phyloP scores from a whole-genome alignment of 2,329 filamentous ascomycete species.

The Calonectria montana region DNA sequence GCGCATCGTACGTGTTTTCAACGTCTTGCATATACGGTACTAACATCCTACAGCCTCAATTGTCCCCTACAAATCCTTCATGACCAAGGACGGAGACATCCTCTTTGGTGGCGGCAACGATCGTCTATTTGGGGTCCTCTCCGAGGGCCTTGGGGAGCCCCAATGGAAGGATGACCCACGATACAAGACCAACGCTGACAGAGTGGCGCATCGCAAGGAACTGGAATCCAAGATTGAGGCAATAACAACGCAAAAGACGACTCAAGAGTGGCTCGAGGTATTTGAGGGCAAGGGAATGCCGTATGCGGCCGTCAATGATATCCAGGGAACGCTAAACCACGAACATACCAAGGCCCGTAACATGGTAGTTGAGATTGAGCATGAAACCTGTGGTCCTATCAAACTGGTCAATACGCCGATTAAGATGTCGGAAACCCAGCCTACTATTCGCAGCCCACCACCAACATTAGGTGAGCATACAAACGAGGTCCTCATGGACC shows the following conservation, averaged over 20 bases:
- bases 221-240: slow-evolving; percentile 84
- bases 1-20: slow-evolving; percentile 77
- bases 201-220: slow-evolving; percentile 77
- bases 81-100: slow-evolving; percentile 77
- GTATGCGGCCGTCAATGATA: slow-evolving; percentile 92
- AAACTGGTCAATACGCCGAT: slow-evolving; percentile 94
- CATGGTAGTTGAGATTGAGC: slow-evolving; percentile 92
- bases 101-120: slow-evolving; percentile 81
- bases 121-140: slow-evolving; percentile 73
- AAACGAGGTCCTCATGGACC: slow-evolving; percentile 74
- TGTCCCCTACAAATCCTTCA: slow-evolving; percentile 91
- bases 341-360: slow-evolving; percentile 84
- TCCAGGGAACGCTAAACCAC: slow-evolving; percentile 85
- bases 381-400: slow-evolving; percentile 84
- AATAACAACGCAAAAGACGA: slow-evolving; percentile 81
- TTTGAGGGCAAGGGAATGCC: slow-evolving; percentile 95
- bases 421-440: slow-evolving; percentile 88
- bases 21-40: background rate
- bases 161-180: slow-evolving; percentile 70
- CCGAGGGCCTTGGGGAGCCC: slow-evolving; percentile 66
- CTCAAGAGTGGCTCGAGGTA: slow-evolving; percentile 85
- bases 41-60: slow-evolving; percentile 77
- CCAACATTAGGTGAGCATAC: slow-evolving; percentile 91
- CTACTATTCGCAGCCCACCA: slow-evolving; percentile 80
- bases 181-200: slow-evolving; percentile 70